Base-by-base conservation (phyloP, 352 stramenopile genomes). In the Phytophthora pluvialis region DNA sequence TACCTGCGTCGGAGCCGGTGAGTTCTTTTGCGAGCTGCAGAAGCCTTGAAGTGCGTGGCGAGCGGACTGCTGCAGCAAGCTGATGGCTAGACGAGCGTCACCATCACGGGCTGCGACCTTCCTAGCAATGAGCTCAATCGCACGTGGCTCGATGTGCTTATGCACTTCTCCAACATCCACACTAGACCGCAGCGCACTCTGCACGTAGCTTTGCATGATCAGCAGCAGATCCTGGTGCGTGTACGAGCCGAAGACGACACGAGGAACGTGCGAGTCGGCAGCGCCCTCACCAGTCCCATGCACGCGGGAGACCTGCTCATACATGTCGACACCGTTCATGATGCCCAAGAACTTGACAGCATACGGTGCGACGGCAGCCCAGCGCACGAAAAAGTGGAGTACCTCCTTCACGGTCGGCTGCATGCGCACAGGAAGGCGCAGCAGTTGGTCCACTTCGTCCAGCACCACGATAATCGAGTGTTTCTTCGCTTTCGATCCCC, bases 261-360 rank as follows among this genome's bases (percentile, higher is more conserved):
- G 73, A 11, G 78, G 65, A 3, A 90, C 67, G 15, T 59, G 46
- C 18, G 48, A 55, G 25, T 67, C 58, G 2, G 31, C 39, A 15
- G 40, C 28, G n/a, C 10, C 31, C 9, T 73, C 51, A 35, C 40
- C 62, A 25, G 44, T 43, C 5, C 45, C 47, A 49, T 77, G 69
- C 48, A 82, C 36, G 5, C 73, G 64, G 0, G 78, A 60, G 29
- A 91, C 74, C 32, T 80, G 77, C 13, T 82, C 47, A 57, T 89
- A 86, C 83, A 92, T 89, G 60, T 92, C 83, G 48, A 90, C 60
- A 31, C 83, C 83, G 45, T 92, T 92, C 73, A 92, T 84, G 51
- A 92, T 86, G 12, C 78, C 79, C 45, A 92, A 40, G 40, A 92
- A 86, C 53, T 77, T 77, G 42, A 90, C 49, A 6, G 38, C 38